Evolutionary conservation across 768 basidiomycete genomes (phyloP).

Genomic region (Psilocybe azurescens): DNA sequence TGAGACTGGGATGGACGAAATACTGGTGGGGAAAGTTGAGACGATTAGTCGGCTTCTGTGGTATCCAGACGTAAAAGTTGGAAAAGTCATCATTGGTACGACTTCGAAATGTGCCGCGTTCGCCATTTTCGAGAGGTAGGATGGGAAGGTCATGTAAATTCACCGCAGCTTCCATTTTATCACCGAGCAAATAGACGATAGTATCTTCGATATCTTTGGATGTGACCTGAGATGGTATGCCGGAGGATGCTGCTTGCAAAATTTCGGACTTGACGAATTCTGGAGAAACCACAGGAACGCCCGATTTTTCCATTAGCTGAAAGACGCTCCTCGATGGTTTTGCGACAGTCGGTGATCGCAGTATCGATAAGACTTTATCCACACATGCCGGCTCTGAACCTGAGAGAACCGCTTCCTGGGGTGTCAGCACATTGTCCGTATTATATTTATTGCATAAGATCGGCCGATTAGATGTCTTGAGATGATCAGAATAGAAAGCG

Average conservation of each 20-base stretch:
- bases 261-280: slow-evolving; percentile 32
- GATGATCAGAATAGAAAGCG: slow-evolving; percentile 34
- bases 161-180: slow-evolving; percentile 11
- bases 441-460: slow-evolving; percentile 33
- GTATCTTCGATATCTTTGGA: slow-evolving; percentile 28
- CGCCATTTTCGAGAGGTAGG: slow-evolving; percentile 41
- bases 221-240: slow-evolving; percentile 8
- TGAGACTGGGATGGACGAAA: slow-evolving; percentile 35
- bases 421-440: slow-evolving; percentile 13
- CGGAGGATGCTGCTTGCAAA: slow-evolving; percentile 8
- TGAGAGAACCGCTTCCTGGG: slow-evolving; percentile 29
- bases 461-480: slow-evolving; percentile 25
- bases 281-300: slow-evolving; percentile 29
- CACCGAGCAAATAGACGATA: slow-evolving; percentile 29
- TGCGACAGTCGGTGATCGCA: slow-evolving; percentile 27
- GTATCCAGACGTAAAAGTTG: slow-evolving; percentile 33
- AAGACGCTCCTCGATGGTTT: slow-evolving; percentile 25
- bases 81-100: slow-evolving; percentile 9
- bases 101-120: slow-evolving; percentile 30
- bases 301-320: slow-evolving; percentile 21
- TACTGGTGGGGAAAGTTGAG: slow-evolving; percentile 28
- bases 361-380: slow-evolving; percentile 23
- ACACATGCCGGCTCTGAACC: slow-evolving; percentile 27
- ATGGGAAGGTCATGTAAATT: slow-evolving; percentile 36
- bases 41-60: slow-evolving; percentile 10